Evolutionary conservation across 2,329 filamentous ascomycete species (phyloP), one percentile per base, ranked within the genome.

Genomic region (Penicillium digitatum): DNA sequence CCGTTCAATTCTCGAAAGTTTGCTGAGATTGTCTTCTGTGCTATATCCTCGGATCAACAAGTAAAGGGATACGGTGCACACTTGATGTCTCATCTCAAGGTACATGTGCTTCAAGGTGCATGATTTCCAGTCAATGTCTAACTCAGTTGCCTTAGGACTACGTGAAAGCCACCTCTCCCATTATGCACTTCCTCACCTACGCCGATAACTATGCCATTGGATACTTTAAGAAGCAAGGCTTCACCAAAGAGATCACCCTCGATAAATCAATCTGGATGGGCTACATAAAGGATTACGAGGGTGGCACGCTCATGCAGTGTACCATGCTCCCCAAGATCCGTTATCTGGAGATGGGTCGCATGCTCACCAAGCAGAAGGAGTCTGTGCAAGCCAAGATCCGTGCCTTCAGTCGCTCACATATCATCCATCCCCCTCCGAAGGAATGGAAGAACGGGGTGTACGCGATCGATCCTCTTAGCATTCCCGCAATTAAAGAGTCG

Each of bases 211-310:
- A 97, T 69, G 94, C 94, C 37, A 99, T 96, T 62, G 94, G 94
- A 11, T 99, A 97, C 73, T 99, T 99, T 76, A 95, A 97, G 74
- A 99, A 99, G 72, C 94, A 99, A 72, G 94, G 94, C 0, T 99
- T 99, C 69, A 97, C 94, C 1, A 99, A 99, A 72, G 93, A 99
- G 66, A 97, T 99, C 61, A 96, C 92, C 0, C 83, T 99, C 0
- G 89, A 94, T 56, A 88, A 87, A 66, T 86, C 87, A 2, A 87
- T 90, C 3, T 99, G 94, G 94, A 97, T 97, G 94, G 94, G 94
- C 3, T 99, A 97, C 68, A 99, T 99, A 78, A 99, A 99, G 72
- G 94, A 99, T 72, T 99, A 99, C 72, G 94, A 99, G 75, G 94
- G 94, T 55, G 94, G 94, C 55, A 99, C 94, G 0, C 95, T 99